A percentile compares a stretch with the other conserved stretches of the same genome.
phyloP scores from a whole-genome alignment of 495 filamentous ascomycete species.

The Aspergillus biplanus region DNA sequence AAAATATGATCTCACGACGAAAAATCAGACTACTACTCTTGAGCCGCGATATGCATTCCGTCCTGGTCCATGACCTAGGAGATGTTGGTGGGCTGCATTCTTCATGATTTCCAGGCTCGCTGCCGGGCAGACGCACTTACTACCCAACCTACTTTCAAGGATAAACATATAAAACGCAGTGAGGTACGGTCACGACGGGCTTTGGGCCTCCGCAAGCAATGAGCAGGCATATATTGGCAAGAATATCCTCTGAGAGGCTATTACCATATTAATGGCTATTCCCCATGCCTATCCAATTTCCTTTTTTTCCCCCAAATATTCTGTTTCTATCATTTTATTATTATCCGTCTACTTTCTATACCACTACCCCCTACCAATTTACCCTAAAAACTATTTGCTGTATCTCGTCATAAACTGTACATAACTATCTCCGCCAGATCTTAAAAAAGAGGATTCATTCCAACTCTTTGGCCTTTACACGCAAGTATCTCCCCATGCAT shows the following conservation, averaged over 20 bases:
- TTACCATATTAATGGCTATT: not conserved
- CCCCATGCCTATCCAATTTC: not conserved
- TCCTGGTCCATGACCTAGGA: too few relatives aligned
- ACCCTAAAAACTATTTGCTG: constrained; percentile 25
- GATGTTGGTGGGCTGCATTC: too few relatives aligned
- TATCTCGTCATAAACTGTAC: constrained; percentile 47
- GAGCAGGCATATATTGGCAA: not conserved
- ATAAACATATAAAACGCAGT: too few relatives aligned
- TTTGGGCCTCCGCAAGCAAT: not conserved
- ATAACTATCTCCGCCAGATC: constrained; percentile 30
- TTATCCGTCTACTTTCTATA: constrained; percentile 14
- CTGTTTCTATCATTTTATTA: constrained; percentile 20
- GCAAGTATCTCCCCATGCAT: not conserved
- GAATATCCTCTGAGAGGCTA: not conserved
- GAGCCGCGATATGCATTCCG: too few relatives aligned
- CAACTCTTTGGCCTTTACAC: not conserved
- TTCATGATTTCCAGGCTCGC: too few relatives aligned
- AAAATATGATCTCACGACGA: too few relatives aligned
- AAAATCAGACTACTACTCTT: too few relatives aligned
- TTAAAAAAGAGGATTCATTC: constrained; percentile 5
- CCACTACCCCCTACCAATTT: constrained; percentile 17
- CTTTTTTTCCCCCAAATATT: not conserved
- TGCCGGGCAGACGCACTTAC: too few relatives aligned
- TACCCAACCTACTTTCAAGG: too few relatives aligned
- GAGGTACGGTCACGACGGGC: not conserved